Evolutionary conservation across 345 rosid species (phyloP).

Genomic region (Theobroma cacao): DNA sequence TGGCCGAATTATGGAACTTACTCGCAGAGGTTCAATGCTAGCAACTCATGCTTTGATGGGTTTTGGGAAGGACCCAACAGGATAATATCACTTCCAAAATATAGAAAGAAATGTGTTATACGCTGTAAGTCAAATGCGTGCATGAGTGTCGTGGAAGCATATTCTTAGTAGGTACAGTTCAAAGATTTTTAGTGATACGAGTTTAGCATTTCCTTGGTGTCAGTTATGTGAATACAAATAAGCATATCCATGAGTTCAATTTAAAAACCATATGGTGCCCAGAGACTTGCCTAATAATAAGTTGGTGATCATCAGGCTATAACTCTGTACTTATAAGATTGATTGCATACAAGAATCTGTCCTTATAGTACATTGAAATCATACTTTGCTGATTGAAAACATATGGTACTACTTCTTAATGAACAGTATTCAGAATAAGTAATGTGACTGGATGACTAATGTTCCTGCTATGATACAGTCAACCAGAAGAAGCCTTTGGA

Average conservation of each 20-base stretch:
- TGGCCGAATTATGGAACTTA: conserved; percentile 57
- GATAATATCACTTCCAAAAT: conserved; percentile 13
- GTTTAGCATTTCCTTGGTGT: not conserved
- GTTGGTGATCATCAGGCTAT: not conserved
- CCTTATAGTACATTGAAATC: not conserved
- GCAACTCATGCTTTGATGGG: conserved; percentile 92
- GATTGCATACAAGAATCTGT: not conserved
- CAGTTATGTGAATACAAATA: not conserved
- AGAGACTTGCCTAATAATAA: not conserved
- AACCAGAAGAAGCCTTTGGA: not conserved
- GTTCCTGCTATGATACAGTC: no score
- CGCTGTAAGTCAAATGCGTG: not conserved
- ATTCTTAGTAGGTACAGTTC: not conserved
- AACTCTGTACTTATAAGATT: not conserved
- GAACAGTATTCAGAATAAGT: no score
- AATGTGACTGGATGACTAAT: not conserved
- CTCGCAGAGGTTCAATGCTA: conserved; percentile 78
- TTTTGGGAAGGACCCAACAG: conserved; percentile 75
- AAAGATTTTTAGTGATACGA: no score
- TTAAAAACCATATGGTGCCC: not conserved
- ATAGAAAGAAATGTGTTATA: not conserved
- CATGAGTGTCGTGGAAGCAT: not conserved
- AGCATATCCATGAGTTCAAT: not conserved
- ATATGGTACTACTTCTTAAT: not conserved
- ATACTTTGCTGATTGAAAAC: not conserved